A percentile compares a stretch with the other conserved stretches of the same genome.
These are phyloP conservation scores for Pseudopithomyces chartarum DNA, from an alignment of 2,329 filamentous ascomycete species.

Conservation along the genomic window DNA sequence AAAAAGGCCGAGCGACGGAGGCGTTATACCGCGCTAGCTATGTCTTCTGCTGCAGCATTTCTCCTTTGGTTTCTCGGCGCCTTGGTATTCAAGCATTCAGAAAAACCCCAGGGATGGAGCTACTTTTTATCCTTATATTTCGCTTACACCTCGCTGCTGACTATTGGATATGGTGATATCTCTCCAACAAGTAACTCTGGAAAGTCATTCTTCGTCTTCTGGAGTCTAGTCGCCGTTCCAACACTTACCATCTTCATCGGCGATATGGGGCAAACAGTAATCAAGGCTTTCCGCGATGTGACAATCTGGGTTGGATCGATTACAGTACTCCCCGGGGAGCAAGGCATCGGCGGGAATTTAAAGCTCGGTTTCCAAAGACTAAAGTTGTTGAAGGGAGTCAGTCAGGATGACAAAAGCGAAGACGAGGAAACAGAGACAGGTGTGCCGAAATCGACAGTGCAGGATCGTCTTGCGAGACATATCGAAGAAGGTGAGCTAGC, in stretches of 20 bases:
- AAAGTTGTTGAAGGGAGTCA: constrained; percentile 25
- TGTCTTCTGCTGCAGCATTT: constrained; percentile 46
- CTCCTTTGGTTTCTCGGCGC: constrained; percentile 56
- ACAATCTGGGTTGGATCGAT: constrained; percentile 61
- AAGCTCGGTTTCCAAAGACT: constrained; percentile 35
- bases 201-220: constrained; percentile 62
- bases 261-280: constrained; percentile 61
- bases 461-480: constrained; percentile 44
- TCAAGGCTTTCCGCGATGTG: constrained; percentile 59
- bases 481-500: constrained; percentile 50
- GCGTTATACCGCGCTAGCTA: constrained; percentile 47
- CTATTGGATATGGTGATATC: constrained; percentile 61
- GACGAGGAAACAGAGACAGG: constrained; percentile 3
- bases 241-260: constrained; percentile 60
- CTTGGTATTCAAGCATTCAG: constrained; percentile 54
- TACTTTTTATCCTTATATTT: constrained; percentile 61
- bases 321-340: constrained; percentile 59
- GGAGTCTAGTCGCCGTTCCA: constrained; percentile 60
- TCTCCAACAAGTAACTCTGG: constrained; percentile 55
- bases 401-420: constrained; percentile 15
- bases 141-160: constrained; percentile 57
- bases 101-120: constrained; percentile 53
- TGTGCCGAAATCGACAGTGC: constrained; percentile 18
- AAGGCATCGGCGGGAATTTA: constrained; percentile 44
- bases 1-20: constrained; percentile 40